These are phyloP conservation scores for Nephelium lappaceum DNA, from an alignment of 345 rosid species.

Conservation along the genomic window DNA sequence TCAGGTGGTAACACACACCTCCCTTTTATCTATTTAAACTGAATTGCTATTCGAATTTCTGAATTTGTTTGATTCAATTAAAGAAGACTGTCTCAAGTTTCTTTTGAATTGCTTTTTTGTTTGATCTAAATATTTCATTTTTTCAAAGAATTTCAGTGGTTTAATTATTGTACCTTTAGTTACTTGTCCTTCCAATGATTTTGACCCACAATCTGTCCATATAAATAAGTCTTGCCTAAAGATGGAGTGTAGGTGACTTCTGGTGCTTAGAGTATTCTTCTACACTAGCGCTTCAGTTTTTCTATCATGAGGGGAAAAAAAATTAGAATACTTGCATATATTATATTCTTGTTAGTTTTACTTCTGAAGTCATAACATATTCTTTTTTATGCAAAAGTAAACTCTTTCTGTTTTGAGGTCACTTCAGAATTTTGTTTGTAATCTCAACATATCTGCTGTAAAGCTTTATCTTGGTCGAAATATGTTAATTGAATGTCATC, in stretches of 20 bases:
- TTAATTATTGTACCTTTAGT: neutral
- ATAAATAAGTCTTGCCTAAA: neutral
- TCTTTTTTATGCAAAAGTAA: neutral
- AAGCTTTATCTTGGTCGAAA: neutral
- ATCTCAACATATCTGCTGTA: neutral
- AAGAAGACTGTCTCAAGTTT: neutral
- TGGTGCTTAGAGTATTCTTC: neutral
- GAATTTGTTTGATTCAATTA: neutral
- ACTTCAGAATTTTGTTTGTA: neutral
- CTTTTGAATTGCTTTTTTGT: neutral
- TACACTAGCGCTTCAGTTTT: neutral
- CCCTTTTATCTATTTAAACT: neutral
- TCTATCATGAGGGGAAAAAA: neutral
- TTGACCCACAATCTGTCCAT: neutral
- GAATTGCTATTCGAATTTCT: neutral
- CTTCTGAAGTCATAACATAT: neutral
- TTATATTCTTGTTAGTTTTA: neutral
- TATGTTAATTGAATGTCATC: neutral
- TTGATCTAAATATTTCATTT: neutral
- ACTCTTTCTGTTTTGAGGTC: neutral
- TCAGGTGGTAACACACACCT: slow-evolving; percentile 49
- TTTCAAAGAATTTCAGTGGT: neutral
- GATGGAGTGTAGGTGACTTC: neutral
- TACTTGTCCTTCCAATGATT: neutral
- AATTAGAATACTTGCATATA: neutral